A percentile compares a stretch with the other conserved stretches of the same genome.
Conservation (phyloP, 208 protist species). For the Crithidia sp. region DNA sequence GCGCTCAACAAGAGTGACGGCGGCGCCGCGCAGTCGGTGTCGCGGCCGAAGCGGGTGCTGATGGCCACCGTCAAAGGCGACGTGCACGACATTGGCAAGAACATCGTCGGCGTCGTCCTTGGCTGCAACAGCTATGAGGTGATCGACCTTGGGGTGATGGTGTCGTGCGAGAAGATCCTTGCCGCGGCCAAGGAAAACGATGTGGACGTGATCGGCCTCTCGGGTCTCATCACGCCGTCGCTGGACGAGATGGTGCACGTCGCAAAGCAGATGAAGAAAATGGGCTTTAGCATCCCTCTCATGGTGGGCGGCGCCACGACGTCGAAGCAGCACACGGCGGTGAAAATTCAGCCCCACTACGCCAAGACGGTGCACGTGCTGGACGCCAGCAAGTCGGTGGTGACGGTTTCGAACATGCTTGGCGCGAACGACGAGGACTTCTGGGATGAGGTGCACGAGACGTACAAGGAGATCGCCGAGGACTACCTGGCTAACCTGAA, state of each 20-base stretch:
- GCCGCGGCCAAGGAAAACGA: conserved; percentile 77
- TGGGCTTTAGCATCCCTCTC: conserved; percentile 84
- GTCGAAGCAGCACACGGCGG: conserved; percentile 96
- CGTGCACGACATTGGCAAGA: conserved; percentile 98
- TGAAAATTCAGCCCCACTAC: conserved; percentile 96
- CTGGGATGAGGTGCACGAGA: conserved; percentile 86
- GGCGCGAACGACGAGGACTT: conserved; percentile 66
- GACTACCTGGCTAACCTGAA: conserved; percentile 93
- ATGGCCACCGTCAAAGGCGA: conserved; percentile 98
- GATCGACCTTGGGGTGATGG: conserved; percentile 96
- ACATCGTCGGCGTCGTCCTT: conserved; percentile 97
- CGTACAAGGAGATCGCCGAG: conserved; percentile 93
- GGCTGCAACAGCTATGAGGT: conserved; percentile 97
- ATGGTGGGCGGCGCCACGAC: conserved; percentile 97
- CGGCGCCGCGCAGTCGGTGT: conserved; percentile 14
- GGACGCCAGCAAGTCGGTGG: conserved; percentile 94
- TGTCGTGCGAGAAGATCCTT: conserved; percentile 93
- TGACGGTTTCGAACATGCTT: conserved; percentile 81
- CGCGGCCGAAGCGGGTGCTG: conserved; percentile 68
- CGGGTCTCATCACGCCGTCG: conserved; percentile 97
- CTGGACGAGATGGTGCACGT: conserved; percentile 97
- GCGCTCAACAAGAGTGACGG: conserved; percentile 21
- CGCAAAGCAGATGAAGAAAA: conserved; percentile 93
- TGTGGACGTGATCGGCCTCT: conserved; percentile 94
- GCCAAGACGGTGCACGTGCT: conserved; percentile 91